A percentile compares a stretch with the other conserved stretches of the same genome.
Evolutionary conservation across 2,329 filamentous ascomycete genomes (phyloP).

Genomic region (Fusarium pseudograminearum): DNA sequence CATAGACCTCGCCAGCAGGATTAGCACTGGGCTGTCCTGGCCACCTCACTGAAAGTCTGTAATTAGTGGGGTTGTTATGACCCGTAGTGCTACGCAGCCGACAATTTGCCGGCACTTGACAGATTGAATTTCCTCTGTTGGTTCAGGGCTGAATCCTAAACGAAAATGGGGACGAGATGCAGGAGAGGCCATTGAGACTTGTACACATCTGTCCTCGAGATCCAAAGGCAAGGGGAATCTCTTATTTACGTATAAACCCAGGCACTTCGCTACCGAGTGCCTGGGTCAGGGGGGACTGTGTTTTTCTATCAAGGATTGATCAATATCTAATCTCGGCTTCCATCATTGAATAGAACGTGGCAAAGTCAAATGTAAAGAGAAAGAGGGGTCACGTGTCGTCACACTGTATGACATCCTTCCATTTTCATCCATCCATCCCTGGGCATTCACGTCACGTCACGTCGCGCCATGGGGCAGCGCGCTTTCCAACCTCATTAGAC

Average conservation of each 20-base stretch:
- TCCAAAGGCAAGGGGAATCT: background rate
- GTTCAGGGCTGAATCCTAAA: slow-evolving; percentile 54
- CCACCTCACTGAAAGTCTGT: slow-evolving; percentile 31
- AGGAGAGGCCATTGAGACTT: slow-evolving; percentile 33
- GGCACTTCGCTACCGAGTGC: slow-evolving; percentile 36
- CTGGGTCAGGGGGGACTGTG: slow-evolving; percentile 35
- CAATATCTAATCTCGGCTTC: slow-evolving; percentile 22
- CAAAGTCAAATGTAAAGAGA: slow-evolving; percentile 22
- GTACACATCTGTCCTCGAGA: slow-evolving; percentile 15
- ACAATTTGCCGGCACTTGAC: slow-evolving; percentile 47
- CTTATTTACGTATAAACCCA: background rate
- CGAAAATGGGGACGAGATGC: slow-evolving; percentile 38
- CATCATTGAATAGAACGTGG: slow-evolving; percentile 29
- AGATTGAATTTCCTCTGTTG: slow-evolving; percentile 32
- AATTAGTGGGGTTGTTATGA: slow-evolving; percentile 39
- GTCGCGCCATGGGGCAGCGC: slow-evolving; percentile 28
- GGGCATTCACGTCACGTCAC: slow-evolving; percentile 13
- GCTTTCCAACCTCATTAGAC: slow-evolving; percentile 11
- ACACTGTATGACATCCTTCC: slow-evolving; percentile 10
- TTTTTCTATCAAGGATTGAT: slow-evolving; percentile 25
- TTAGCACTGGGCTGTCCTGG: slow-evolving; percentile 31
- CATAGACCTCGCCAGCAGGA: slow-evolving; percentile 18
- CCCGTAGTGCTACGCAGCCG: slow-evolving; percentile 40
- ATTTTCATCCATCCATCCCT: background rate
- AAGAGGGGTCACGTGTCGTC: slow-evolving; percentile 30